Evolutionary conservation across 805 yeast species (phyloP).

Genomic region (Kazachstania taianensis): DNA sequence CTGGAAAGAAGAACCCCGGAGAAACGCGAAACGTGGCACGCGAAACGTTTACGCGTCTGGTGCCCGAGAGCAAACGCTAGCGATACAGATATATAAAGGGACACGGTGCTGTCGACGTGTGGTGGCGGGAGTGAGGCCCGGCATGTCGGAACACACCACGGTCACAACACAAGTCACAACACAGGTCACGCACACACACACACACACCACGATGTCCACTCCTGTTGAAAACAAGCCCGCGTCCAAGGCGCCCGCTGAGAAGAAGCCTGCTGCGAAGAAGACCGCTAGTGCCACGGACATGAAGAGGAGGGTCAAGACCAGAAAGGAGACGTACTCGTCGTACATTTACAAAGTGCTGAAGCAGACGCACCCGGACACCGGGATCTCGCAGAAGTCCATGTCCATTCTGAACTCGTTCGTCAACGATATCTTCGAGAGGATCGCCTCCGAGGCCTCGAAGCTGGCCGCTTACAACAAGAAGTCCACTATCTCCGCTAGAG

Average conservation of each 20-base stretch:
- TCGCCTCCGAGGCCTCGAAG: conserved; percentile 95
- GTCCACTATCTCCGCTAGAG: conserved; percentile 96
- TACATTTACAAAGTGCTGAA: conserved; percentile 97
- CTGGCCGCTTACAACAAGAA: conserved; percentile 98
- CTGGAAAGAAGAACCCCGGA: neutral
- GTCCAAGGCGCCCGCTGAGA: conserved; percentile 24
- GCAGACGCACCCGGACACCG: conserved; percentile 99
- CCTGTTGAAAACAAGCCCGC: conserved; percentile 52
- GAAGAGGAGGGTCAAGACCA: conserved; percentile 87
- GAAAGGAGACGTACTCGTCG: conserved; percentile 97
- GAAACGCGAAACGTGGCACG: no score
- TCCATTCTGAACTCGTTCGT: conserved; percentile 97
- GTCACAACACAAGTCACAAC: no score
- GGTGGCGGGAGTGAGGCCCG: neutral
- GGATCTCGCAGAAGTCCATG: conserved; percentile 98
- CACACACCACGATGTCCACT: conserved; percentile 45
- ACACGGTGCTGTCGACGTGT: neutral
- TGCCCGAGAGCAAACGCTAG: no score
- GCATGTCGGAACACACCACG: neutral
- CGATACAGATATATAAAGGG: neutral
- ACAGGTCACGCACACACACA: conserved; percentile 1
- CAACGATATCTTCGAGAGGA: conserved; percentile 95
- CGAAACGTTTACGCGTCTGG: neutral
- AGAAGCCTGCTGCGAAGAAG: conserved; percentile 72
- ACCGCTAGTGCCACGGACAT: conserved; percentile 62